phyloP scores from a whole-genome alignment of 345 rosid species.

The Linum usitatissimum region DNA sequence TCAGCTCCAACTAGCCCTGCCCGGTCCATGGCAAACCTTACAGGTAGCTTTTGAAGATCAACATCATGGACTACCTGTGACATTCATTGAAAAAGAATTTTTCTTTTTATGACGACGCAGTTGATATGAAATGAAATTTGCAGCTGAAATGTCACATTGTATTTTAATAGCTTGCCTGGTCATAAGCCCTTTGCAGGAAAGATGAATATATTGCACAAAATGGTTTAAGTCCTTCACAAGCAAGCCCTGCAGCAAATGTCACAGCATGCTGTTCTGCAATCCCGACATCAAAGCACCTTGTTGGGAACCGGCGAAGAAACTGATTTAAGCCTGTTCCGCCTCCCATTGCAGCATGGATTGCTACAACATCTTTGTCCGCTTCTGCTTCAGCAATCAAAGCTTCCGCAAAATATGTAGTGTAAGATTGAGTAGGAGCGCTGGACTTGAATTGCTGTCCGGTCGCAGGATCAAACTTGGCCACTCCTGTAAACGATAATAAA shows the following conservation, averaged over 20 bases:
- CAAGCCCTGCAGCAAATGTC: constrained; percentile 95
- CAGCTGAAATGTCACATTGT: neutral
- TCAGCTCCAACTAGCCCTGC: constrained; percentile 98
- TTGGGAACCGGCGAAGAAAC: constrained; percentile 78
- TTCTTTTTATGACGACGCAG: neutral
- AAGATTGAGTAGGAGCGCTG: constrained; percentile 53
- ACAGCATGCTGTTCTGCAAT: constrained; percentile 98
- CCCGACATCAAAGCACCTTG: constrained; percentile 90
- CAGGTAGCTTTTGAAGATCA: constrained; percentile 88
- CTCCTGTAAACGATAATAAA: constrained; percentile 39
- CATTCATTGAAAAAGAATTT: neutral
- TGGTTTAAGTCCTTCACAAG: constrained; percentile 92
- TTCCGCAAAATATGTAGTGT: constrained; percentile 87
- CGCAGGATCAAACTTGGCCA: constrained; percentile 79
- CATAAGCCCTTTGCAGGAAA: constrained; percentile 95
- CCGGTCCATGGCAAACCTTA: constrained; percentile 96
- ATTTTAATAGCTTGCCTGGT: constrained; percentile 53
- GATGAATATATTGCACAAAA: constrained; percentile 93
- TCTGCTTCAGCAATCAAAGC: constrained; percentile 93
- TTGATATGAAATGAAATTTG: neutral
- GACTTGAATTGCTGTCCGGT: constrained; percentile 92
- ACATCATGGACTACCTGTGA: constrained; percentile 91
- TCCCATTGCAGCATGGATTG: constrained; percentile 99
- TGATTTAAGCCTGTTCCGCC: constrained; percentile 92
- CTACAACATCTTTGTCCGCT: constrained; percentile 69